A percentile compares a stretch with the other conserved stretches of the same genome.
phyloP scores from a whole-genome alignment of 352 stramenopile species.

The Phytophthora multivora region DNA sequence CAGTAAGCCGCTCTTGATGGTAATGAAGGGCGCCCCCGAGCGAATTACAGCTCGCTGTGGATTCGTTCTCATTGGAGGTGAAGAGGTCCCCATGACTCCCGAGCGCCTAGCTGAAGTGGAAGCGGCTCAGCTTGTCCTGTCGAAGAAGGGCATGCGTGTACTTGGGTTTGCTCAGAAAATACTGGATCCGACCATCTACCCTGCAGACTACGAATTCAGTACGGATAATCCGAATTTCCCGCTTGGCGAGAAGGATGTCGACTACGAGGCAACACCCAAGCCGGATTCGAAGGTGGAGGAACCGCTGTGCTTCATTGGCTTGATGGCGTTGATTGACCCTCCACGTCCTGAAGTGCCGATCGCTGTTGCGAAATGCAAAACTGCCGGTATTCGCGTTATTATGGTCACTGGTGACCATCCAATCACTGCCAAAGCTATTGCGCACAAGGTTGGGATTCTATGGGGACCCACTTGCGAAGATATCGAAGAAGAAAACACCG shows the following conservation, averaged over 20 bases:
- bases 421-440: slow-evolving; percentile 93
- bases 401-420: slow-evolving; percentile 96
- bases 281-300: slow-evolving; percentile 78
- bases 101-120: slow-evolving; percentile 87
- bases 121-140: slow-evolving; percentile 50
- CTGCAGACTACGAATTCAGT: slow-evolving; percentile 70
- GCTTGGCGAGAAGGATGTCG: slow-evolving; percentile 83
- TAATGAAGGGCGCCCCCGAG: slow-evolving; percentile 97
- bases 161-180: slow-evolving; percentile 69
- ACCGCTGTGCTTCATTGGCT: slow-evolving; percentile 90
- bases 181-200: slow-evolving; percentile 54
- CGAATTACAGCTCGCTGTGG: slow-evolving; percentile 93
- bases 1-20: slow-evolving; percentile 60
- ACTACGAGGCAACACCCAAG: slow-evolving; percentile 73
- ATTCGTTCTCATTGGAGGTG: slow-evolving; percentile 68
- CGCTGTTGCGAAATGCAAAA: slow-evolving; percentile 93
- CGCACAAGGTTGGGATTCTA: slow-evolving; percentile 93
- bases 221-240: slow-evolving; percentile 85
- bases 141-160: slow-evolving; percentile 76
- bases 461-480: slow-evolving; percentile 87
- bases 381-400: slow-evolving; percentile 92
- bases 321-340: slow-evolving; percentile 97
- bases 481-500: slow-evolving; percentile 79
- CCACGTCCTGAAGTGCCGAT: slow-evolving; percentile 88
- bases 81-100: slow-evolving; percentile 88